Percentiles rank a stretch among this genome's conserved stretches.
Evolutionary conservation across 176 grass and related monocot species (phyloP).

Genomic region (Oropetium thomaeum): DNA sequence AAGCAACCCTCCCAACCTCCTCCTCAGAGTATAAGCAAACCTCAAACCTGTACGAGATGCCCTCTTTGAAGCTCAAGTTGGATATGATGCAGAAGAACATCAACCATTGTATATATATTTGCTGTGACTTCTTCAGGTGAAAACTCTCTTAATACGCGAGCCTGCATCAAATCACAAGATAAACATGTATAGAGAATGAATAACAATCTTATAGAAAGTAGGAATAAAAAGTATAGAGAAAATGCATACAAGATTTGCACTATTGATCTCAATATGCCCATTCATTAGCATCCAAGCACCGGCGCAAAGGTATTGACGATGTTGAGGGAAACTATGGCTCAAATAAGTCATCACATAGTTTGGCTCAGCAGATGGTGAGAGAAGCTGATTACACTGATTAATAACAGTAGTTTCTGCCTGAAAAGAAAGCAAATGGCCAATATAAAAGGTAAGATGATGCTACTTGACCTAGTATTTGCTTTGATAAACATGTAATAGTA

Average conservation of each 20-base stretch:
- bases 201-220: not conserved
- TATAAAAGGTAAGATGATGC: constrained; percentile 25
- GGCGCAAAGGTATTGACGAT: constrained; percentile 87
- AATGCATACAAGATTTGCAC: constrained; percentile 71
- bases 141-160: constrained; percentile 86
- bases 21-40: constrained; percentile 39
- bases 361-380: constrained; percentile 78
- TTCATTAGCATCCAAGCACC: constrained; percentile 99
- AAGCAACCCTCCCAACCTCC: constrained; percentile 16
- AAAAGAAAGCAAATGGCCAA: constrained; percentile 21
- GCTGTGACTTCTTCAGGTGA: constrained; percentile 95
- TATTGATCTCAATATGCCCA: constrained; percentile 85
- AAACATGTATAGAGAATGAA: constrained; percentile 15
- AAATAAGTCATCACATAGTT: constrained; percentile 87
- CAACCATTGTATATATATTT: constrained; percentile 98
- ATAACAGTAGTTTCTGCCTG: constrained; percentile 83
- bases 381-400: constrained; percentile 93
- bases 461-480: not conserved
- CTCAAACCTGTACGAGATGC: constrained; percentile 80
- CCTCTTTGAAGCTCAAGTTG: constrained; percentile 79
- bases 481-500: constrained; percentile 14
- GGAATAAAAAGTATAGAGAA: not conserved
- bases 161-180: constrained; percentile 56
- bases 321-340: constrained; percentile 79
- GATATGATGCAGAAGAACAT: constrained; percentile 98